These are phyloP conservation scores for Exsudoporus floridanus DNA, from an alignment of 1,284 basidiomycete genomes.

Conservation along the genomic window DNA sequence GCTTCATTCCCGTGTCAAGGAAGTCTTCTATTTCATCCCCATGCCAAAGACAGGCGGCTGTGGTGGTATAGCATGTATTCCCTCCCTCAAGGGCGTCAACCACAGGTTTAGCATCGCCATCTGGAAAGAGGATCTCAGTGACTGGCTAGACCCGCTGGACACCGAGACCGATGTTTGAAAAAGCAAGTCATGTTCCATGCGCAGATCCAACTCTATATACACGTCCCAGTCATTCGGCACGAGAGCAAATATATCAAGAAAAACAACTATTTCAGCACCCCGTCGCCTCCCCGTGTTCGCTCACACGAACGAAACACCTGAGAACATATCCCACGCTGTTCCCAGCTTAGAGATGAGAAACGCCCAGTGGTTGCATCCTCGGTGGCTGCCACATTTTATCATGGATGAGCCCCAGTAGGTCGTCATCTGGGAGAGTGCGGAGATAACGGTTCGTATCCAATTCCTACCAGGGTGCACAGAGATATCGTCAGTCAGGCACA, in stretches of 20 bases:
- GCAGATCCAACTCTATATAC: background rate
- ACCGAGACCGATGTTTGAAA: conserved; percentile 22
- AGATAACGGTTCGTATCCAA: conserved; percentile 49
- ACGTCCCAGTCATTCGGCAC: background rate
- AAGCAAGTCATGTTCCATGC: background rate
- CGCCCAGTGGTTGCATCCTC: conserved; percentile 1
- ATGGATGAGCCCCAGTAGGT: conserved; percentile 50
- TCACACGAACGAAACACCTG: background rate
- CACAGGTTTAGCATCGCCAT: conserved; percentile 73
- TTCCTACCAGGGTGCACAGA: conserved; percentile 33
- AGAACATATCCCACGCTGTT: background rate
- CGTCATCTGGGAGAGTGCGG: conserved; percentile 47
- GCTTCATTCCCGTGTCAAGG: conserved; percentile 85
- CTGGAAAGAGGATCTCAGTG: conserved; percentile 46
- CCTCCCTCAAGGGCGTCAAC: conserved; percentile 76
- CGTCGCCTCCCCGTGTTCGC: background rate
- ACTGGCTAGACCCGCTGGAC: conserved; percentile 12
- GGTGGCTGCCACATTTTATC: conserved; percentile 59
- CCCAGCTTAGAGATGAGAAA: conserved; percentile 21
- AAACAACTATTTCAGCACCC: conserved; percentile 2
- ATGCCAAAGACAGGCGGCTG: conserved; percentile 77
- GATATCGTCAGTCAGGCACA: background rate
- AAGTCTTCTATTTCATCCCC: conserved; percentile 73
- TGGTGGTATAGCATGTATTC: conserved; percentile 67
- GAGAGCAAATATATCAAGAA: background rate